These are phyloP conservation scores for Nematodospora anomalae DNA, from an alignment of 1,139 yeast species.

Conservation along the genomic window DNA sequence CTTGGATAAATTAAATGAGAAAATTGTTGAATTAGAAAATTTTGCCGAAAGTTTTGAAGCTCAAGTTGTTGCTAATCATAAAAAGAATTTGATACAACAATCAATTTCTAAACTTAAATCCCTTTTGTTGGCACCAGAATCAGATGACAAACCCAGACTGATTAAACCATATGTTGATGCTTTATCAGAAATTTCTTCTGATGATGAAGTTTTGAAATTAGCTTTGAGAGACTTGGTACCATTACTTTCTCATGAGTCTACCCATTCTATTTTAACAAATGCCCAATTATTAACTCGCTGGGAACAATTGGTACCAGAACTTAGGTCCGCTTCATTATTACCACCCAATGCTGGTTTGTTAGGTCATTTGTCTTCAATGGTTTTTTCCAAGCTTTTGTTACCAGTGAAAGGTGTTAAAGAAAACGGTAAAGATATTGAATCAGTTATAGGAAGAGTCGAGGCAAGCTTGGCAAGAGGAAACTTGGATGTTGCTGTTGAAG, in stretches of 20 bases:
- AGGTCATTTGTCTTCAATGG: conserved; percentile 80
- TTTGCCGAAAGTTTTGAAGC: conserved; percentile 59
- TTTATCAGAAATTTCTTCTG: conserved; percentile 45
- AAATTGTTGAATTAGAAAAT: conserved; percentile 59
- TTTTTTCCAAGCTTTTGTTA: conserved; percentile 75
- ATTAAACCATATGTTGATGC: conserved; percentile 48
- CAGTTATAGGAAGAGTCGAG: conserved; percentile 84
- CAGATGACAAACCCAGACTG: conserved; percentile 29
- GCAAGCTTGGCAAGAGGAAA: conserved; percentile 73
- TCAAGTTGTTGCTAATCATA: conserved; percentile 56
- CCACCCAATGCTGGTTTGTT: conserved; percentile 96
- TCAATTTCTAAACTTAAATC: conserved; percentile 56
- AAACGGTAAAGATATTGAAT: conserved; percentile 81
- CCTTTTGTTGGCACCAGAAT: conserved; percentile 35
- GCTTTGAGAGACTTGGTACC: conserved; percentile 40
- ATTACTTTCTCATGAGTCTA: conserved; percentile 49
- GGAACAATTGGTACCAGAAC: conserved; percentile 78
- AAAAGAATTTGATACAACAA: conserved; percentile 56
- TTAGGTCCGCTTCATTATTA: conserved; percentile 81
- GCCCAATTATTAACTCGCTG: conserved; percentile 74
- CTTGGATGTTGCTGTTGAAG: conserved; percentile 87
- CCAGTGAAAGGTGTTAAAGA: conserved; percentile 56
- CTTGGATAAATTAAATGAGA: conserved; percentile 57
- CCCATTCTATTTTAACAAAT: conserved; percentile 58
- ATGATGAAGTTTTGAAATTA: conserved; percentile 43